phyloP scores from a whole-genome alignment of 2,329 filamentous ascomycete genomes.

The Sporothrix pseudoabietina region DNA sequence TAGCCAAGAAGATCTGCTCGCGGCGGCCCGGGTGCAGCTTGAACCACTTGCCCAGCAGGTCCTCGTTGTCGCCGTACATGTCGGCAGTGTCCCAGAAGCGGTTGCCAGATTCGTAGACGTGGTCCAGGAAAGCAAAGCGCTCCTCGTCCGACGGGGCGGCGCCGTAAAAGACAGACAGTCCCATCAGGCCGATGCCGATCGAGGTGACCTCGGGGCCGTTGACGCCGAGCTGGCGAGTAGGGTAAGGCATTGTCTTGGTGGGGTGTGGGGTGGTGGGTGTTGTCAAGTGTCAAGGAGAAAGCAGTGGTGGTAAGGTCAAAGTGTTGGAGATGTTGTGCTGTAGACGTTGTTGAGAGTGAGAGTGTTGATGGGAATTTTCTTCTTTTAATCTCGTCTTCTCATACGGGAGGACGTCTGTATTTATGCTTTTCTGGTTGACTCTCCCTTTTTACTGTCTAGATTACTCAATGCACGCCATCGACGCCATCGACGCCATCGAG shows the following conservation, averaged over 20 bases:
- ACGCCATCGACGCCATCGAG: not conserved
- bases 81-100: slow-evolving; percentile 50
- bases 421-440: not conserved
- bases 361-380: not conserved
- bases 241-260: slow-evolving; percentile 31
- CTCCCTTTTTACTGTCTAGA: not conserved
- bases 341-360: not conserved
- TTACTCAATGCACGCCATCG: not conserved
- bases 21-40: slow-evolving; percentile 44
- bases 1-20: slow-evolving; percentile 48
- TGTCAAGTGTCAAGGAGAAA: not conserved
- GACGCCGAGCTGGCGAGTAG: slow-evolving; percentile 49
- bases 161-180: slow-evolving; percentile 36
- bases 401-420: not conserved
- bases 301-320: not conserved
- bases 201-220: slow-evolving; percentile 50
- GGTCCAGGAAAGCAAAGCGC: slow-evolving; percentile 47
- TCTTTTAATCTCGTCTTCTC: not conserved
- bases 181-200: slow-evolving; percentile 55
- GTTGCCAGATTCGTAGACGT: slow-evolving; percentile 46
- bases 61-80: slow-evolving; percentile 50
- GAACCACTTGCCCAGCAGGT: slow-evolving; percentile 50
- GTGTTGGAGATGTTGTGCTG: not conserved
- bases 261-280: not conserved
- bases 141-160: slow-evolving; percentile 42